These are phyloP conservation scores for Conticribra weissflogii DNA, from an alignment of 108 stramenopile genomes.

Conservation along the genomic window DNA sequence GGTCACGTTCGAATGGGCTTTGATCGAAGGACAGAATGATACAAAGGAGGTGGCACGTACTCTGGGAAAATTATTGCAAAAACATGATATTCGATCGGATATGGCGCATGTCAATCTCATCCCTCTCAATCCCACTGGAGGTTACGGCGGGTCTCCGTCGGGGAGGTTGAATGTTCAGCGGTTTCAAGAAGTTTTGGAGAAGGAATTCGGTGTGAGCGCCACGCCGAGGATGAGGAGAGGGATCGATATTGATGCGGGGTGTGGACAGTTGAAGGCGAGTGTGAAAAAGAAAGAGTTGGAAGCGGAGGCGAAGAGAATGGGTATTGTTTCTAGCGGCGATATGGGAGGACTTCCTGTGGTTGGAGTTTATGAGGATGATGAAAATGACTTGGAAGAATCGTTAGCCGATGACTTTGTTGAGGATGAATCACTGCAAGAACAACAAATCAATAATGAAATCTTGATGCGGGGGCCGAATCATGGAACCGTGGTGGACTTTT, in stretches of 20 bases:
- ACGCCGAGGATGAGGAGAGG: constrained; percentile 95
- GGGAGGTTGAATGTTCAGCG: constrained; percentile 60
- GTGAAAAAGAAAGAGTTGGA: constrained; percentile 54
- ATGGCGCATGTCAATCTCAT: constrained; percentile 96
- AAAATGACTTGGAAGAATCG: constrained; percentile 10
- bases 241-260: constrained; percentile 98
- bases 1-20: constrained; percentile 96
- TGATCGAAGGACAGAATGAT: constrained; percentile 94
- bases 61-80: constrained; percentile 66
- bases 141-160: constrained; percentile 72
- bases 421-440: neutral
- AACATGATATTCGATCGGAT: constrained; percentile 58
- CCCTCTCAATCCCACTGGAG: constrained; percentile 94
- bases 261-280: constrained; percentile 94
- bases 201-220: constrained; percentile 68
- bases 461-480: constrained; percentile 2
- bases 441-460: constrained; percentile 13
- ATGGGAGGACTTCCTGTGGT: constrained; percentile 40
- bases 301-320: constrained; percentile 4
- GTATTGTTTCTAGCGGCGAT: constrained; percentile 9
- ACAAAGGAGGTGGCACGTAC: constrained; percentile 68
- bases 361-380: constrained; percentile 58
- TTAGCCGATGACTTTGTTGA: constrained; percentile 10
- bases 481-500: constrained; percentile 42
- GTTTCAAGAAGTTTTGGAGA: constrained; percentile 72